These are phyloP conservation scores for Pezicula neosporulosa DNA, from an alignment of 2,329 filamentous ascomycete genomes.

Conservation along the genomic window DNA sequence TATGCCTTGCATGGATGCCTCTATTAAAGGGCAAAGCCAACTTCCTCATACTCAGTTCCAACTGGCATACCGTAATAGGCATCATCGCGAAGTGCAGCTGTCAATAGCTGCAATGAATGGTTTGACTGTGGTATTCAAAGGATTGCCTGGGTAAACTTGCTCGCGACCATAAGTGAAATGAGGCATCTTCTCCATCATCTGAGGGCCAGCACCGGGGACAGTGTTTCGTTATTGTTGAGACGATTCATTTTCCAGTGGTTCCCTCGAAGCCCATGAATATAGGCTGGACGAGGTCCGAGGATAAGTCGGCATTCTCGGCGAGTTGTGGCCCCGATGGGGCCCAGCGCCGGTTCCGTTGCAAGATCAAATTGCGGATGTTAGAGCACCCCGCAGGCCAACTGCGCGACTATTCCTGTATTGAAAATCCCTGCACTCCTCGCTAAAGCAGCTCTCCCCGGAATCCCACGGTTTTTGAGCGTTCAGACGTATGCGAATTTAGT, in stretches of 20 bases:
- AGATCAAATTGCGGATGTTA: slow-evolving; percentile 50
- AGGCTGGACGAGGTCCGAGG: slow-evolving; percentile 35
- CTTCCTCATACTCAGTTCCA: slow-evolving; percentile 40
- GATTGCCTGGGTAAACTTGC: slow-evolving; percentile 45
- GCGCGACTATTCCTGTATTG: slow-evolving; percentile 36
- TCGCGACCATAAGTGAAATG: slow-evolving; percentile 51
- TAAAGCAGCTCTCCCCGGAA: too few species aligned
- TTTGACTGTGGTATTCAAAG: slow-evolving; percentile 45
- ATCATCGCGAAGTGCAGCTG: slow-evolving; percentile 46
- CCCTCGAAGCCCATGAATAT: slow-evolving; percentile 46
- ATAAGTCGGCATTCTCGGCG: slow-evolving; percentile 44
- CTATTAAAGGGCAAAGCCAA: slow-evolving; percentile 50
- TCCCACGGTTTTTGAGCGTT: too few species aligned
- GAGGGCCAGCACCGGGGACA: slow-evolving; percentile 48
- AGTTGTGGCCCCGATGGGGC: slow-evolving; percentile 40
- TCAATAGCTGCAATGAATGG: slow-evolving; percentile 48
- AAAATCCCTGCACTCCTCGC: too few species aligned
- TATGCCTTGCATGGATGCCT: slow-evolving; percentile 44
- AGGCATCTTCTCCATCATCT: slow-evolving; percentile 47
- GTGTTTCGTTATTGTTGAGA: slow-evolving; percentile 49
- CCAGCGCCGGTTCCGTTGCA: slow-evolving; percentile 48
- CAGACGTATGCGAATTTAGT: too few species aligned
- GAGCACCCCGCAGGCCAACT: slow-evolving; percentile 36
- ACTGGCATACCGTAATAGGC: slow-evolving; percentile 49
- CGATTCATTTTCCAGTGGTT: slow-evolving; percentile 37